A percentile compares a stretch with the other conserved stretches of the same genome.
phyloP scores from a whole-genome alignment of 371 early-diverging fungal species.

The Fennellomyces sp. region DNA sequence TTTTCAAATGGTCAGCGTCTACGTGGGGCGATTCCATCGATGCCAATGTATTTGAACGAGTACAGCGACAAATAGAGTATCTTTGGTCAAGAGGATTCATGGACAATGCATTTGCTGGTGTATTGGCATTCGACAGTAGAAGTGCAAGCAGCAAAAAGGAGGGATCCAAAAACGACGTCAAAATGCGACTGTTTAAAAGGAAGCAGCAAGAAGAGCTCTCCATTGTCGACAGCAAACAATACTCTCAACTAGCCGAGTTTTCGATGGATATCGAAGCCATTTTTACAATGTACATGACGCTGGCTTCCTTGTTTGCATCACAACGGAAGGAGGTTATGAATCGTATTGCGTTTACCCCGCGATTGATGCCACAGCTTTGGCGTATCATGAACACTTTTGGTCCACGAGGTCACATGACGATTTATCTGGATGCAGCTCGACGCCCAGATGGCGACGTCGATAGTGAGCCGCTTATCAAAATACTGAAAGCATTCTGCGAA shows the following conservation, averaged over 20 bases:
- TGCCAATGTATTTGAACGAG: conserved; percentile 39
- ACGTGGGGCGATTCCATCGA: conserved; percentile 46
- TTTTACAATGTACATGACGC: conserved; percentile 54
- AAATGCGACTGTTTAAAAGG: conserved; percentile 10
- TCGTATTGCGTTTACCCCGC: conserved; percentile 60
- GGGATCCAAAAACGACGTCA: conserved; percentile 11
- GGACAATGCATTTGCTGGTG: conserved; percentile 35
- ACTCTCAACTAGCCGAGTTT: conserved; percentile 18
- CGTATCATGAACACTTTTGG: conserved; percentile 62
- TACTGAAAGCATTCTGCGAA: conserved; percentile 67
- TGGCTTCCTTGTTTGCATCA: conserved; percentile 45
- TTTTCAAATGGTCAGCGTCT: conserved; percentile 65
- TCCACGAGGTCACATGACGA: conserved; percentile 55
- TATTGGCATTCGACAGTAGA: conserved; percentile 31
- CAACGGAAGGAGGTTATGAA: conserved; percentile 59
- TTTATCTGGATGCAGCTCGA: conserved; percentile 60
- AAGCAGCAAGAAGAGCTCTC: neutral
- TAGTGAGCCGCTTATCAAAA: conserved; percentile 61
- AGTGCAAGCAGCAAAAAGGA: neutral
- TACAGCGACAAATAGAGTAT: conserved; percentile 50
- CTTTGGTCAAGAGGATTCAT: conserved; percentile 65
- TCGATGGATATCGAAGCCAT: conserved; percentile 55
- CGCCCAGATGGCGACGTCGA: conserved; percentile 42
- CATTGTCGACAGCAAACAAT: conserved; percentile 4
- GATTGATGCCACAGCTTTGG: conserved; percentile 67